Percentiles rank a stretch among this genome's conserved stretches.
Evolutionary conservation across 495 filamentous ascomycete genomes (phyloP).

Genomic region (Penicillium lagena): DNA sequence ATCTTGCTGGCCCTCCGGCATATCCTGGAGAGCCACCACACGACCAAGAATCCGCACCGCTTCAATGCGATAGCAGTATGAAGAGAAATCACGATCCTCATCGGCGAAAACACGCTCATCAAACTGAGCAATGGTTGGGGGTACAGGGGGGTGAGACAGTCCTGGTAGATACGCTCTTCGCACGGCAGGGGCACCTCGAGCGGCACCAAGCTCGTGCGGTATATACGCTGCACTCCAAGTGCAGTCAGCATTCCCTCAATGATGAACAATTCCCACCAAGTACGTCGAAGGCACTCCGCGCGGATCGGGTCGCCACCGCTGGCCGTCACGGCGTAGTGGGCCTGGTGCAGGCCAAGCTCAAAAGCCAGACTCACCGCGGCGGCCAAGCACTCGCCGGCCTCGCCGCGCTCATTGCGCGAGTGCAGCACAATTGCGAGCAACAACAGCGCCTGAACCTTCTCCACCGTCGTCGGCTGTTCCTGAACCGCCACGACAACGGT

Average conservation of each 20-base stretch:
- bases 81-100: conserved; percentile 41
- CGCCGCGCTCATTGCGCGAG: conserved; percentile 61
- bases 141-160: conserved; percentile 30
- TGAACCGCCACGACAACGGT: conserved; percentile 26
- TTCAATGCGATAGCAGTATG: conserved; percentile 46
- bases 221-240: conserved; percentile 29
- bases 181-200: conserved; percentile 37
- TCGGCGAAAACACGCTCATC: conserved; percentile 40
- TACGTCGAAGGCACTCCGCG: conserved; percentile 74
- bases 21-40: conserved; percentile 49
- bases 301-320: conserved; percentile 46
- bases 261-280: conserved; percentile 89
- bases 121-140: conserved; percentile 37
- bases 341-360: conserved; percentile 67
- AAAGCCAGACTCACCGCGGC: conserved; percentile 64
- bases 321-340: conserved; percentile 39
- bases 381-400: conserved; percentile 58
- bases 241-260: conserved; percentile 57
- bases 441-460: conserved; percentile 68
- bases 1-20: conserved; percentile 35
- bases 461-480: conserved; percentile 26
- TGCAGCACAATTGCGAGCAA: conserved; percentile 73
- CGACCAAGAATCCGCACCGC: conserved; percentile 68
- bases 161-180: conserved; percentile 42
- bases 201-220: conserved; percentile 28